Conservation (phyloP, 2,329 filamentous ascomycete species). For the Penicillium palitans region DNA sequence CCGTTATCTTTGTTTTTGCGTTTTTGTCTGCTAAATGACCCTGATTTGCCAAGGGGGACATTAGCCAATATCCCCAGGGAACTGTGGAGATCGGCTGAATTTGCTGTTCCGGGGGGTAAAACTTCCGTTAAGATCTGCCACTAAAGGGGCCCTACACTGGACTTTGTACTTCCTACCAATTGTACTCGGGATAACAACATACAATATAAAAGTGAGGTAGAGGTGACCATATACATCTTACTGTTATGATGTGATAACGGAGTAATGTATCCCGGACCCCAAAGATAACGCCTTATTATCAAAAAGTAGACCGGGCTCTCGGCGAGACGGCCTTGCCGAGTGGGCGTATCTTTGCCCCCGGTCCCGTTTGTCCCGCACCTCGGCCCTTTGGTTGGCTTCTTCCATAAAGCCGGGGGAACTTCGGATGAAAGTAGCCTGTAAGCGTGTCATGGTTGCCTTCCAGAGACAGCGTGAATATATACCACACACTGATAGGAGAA, state of each 20-base stretch:
- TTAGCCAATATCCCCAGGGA: neutral
- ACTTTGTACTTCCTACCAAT: too few relatives aligned
- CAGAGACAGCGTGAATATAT: neutral
- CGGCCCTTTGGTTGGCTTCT: neutral
- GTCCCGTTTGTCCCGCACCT: slow-evolving; percentile 3
- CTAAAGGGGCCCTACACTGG: slow-evolving; percentile 18
- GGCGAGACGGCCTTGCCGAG: slow-evolving; percentile 15
- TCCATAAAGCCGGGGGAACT: neutral
- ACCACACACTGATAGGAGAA: neutral
- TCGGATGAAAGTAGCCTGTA: neutral
- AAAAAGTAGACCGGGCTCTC: slow-evolving; percentile 4
- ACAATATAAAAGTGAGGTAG: too few relatives aligned
- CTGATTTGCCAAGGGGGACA: neutral
- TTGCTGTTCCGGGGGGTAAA: slow-evolving; percentile 1
- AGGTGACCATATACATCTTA: neutral
- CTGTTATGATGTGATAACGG: neutral
- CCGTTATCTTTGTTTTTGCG: neutral
- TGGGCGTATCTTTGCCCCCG: slow-evolving; percentile 22
- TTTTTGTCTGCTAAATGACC: neutral
- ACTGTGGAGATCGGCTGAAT: slow-evolving; percentile 9
- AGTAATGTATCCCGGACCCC: neutral
- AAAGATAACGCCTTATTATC: slow-evolving; percentile 4
- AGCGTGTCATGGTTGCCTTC: neutral
- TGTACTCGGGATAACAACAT: neutral
- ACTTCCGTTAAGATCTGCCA: slow-evolving; percentile 22